These are phyloP conservation scores for Rhizopogon vinicolor DNA, from an alignment of 768 basidiomycete species.

Conservation along the genomic window DNA sequence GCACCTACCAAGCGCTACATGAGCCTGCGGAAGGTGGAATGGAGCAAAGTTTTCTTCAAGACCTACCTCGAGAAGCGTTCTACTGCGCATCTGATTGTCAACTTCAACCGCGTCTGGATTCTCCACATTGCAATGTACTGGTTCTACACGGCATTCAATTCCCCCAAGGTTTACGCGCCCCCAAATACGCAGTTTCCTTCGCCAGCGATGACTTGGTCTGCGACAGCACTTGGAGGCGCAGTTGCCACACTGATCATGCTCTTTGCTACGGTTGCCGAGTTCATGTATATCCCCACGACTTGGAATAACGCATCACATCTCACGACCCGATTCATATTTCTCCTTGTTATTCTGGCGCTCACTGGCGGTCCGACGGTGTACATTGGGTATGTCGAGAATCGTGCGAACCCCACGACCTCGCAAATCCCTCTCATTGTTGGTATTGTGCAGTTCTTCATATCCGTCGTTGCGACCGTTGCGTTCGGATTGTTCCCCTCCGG, in stretches of 20 bases:
- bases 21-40: slow-evolving; percentile 88
- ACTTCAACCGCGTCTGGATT: slow-evolving; percentile 99
- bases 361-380: slow-evolving; percentile 94
- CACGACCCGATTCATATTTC: slow-evolving; percentile 88
- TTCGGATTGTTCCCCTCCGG: slow-evolving; percentile 94
- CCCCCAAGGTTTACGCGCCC: slow-evolving; percentile 86
- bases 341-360: slow-evolving; percentile 86
- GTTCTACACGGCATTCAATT: slow-evolving; percentile 98
- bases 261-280: slow-evolving; percentile 88
- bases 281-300: slow-evolving; percentile 94
- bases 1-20: slow-evolving; percentile 91
- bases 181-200: slow-evolving; percentile 61
- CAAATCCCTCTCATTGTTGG: slow-evolving; percentile 86
- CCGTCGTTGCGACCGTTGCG: slow-evolving; percentile 72
- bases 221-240: slow-evolving; percentile 91
- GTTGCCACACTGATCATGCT: slow-evolving; percentile 95
- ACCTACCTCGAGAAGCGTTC: slow-evolving; percentile 98
- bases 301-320: slow-evolving; percentile 99
- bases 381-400: slow-evolving; percentile 79
- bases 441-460: slow-evolving; percentile 92
- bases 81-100: slow-evolving; percentile 88
- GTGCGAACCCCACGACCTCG: slow-evolving; percentile 38
- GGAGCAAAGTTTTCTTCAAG: slow-evolving; percentile 97
- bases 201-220: slow-evolving; percentile 91
- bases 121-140: slow-evolving; percentile 90